Base-by-base conservation (phyloP, 805 yeast species). In the Nakazawaea wyomingensis region DNA sequence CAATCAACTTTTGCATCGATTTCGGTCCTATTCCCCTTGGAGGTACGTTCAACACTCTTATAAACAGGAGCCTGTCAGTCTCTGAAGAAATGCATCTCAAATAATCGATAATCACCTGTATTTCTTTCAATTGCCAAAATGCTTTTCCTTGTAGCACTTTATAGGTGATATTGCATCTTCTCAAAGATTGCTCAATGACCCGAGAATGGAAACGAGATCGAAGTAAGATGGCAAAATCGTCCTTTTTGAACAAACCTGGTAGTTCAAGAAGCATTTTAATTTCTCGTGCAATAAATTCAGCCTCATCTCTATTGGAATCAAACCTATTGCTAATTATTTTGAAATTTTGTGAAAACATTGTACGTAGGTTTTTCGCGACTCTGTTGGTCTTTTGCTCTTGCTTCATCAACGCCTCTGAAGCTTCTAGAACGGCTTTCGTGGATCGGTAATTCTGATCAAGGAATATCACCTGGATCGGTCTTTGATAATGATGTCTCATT, bases 381-480 rank as follows among this genome's bases (percentile, higher is more conserved):
- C 89, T 57, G 8, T 13, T 6, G 13, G 34, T 22, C 14, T 27
- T 28, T 52, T 51, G 47, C 51, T 83, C 89, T 48, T 78, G 81
- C 32, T 69, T 64, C 76, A 87, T 86, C 7, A 87, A 59, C 0
- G 60, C 50, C 50, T 83, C 87, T 17, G 96, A 82, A 5, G 80
- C 55, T 21, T 72, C 61, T 9, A 91, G 61, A 22, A 91, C 83
- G 21, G 69, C 74, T 30, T 71, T 66, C 0, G 96, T 79, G 0
- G 97, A 88, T 41, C 98, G 69, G 58, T 91, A 93, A 57, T 89
- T 91, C 48, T 82, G 78, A 19, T 71, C 69, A 37, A 91, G 66
- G 8, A 68, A 60, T 1, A 80, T 63, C 4, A 65, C 53, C 10
- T 53, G 50, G n/a, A 63, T 54, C 0, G 50, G 41, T 2, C 50